Evolutionary conservation across 192 early-diverging fungal species (phyloP).

Genomic region (Backusella australiensis): DNA sequence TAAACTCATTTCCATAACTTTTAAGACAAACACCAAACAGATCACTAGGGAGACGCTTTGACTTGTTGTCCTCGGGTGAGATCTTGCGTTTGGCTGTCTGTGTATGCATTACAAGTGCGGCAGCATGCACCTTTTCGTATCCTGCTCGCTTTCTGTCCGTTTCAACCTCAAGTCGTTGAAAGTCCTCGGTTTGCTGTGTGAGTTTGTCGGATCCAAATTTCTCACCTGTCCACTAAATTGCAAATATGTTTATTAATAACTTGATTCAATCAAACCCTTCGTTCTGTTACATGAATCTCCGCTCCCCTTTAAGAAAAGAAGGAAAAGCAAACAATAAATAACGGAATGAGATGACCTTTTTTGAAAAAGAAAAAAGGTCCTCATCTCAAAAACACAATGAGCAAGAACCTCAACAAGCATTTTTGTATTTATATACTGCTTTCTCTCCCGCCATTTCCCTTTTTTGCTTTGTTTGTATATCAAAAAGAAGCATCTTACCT

Average conservation of each 20-base stretch:
- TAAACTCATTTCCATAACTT: slow-evolving; percentile 54
- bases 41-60: slow-evolving; percentile 64
- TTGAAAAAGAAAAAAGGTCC: neutral
- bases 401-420: neutral
- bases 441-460: neutral
- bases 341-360: neutral
- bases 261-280: neutral
- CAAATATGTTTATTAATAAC: neutral
- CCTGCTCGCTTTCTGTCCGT: slow-evolving; percentile 66
- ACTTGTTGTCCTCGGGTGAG: slow-evolving; percentile 58
- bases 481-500: slow-evolving; percentile 40
- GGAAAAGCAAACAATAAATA: neutral
- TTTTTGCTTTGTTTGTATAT: neutral
- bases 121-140: slow-evolving; percentile 61
- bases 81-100: slow-evolving; percentile 67
- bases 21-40: slow-evolving; percentile 64
- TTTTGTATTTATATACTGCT: neutral
- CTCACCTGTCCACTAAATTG: slow-evolving; percentile 71
- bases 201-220: slow-evolving; percentile 66
- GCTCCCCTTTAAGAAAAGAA: neutral
- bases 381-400: neutral
- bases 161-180: slow-evolving; percentile 73
- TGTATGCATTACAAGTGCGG: slow-evolving; percentile 44
- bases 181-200: slow-evolving; percentile 80
- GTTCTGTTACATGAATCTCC: slow-evolving; percentile 1